phyloP scores from a whole-genome alignment of 176 grass and related monocot genomes.

The Pharus latifolius region DNA sequence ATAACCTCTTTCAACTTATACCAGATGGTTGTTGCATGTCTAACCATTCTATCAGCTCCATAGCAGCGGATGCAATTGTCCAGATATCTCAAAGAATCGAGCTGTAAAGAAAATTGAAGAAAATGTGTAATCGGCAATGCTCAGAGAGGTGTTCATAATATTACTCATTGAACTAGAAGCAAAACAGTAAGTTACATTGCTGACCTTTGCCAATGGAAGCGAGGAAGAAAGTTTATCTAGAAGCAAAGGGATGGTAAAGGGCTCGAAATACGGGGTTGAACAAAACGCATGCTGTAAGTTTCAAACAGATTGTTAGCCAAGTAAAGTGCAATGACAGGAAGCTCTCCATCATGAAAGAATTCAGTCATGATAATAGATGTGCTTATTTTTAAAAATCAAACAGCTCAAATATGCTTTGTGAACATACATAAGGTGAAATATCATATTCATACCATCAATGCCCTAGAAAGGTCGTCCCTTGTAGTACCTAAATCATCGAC shows the following conservation, averaged over 20 bases:
- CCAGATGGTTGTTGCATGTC: constrained; percentile 63
- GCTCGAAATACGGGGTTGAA: constrained; percentile 64
- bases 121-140: background rate
- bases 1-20: constrained; percentile 69
- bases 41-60: constrained; percentile 69
- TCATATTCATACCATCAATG: constrained; percentile 65
- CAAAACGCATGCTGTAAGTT: constrained; percentile 73
- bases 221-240: constrained; percentile 88
- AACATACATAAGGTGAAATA: constrained; percentile 3
- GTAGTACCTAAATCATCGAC: constrained; percentile 44
- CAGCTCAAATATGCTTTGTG: background rate
- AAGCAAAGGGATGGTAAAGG: constrained; percentile 75
- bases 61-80: constrained; percentile 69
- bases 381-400: background rate
- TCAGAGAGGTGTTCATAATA: background rate
- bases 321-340: constrained; percentile 1
- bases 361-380: background rate
- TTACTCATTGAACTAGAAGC: constrained; percentile 18
- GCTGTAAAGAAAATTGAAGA: constrained; percentile 41
- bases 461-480: constrained; percentile 70
- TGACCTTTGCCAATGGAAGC: constrained; percentile 92
- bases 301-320: constrained; percentile 25
- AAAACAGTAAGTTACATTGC: constrained; percentile 5
- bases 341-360: background rate
- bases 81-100: constrained; percentile 98